phyloP scores from a whole-genome alignment of 257 asterid species.

The Solanum phureja region DNA sequence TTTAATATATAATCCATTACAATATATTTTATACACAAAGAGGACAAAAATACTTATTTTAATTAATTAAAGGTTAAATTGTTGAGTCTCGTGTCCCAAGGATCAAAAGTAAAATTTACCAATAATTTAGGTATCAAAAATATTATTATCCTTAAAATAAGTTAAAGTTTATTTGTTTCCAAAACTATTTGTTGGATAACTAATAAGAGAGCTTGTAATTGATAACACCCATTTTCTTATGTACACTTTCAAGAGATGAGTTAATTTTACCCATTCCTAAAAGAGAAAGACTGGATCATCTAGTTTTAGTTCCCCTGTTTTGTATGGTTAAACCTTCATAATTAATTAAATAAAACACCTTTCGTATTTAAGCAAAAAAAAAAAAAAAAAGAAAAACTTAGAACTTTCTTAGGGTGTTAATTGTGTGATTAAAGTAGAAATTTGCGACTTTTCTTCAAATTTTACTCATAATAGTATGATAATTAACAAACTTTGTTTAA shows the following conservation, averaged over 20 bases:
- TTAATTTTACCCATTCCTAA: not conserved
- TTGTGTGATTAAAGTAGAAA: not conserved
- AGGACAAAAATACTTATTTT: not conserved
- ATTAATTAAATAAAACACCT: too few relatives aligned
- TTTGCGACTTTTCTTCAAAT: not conserved
- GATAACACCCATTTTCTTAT: not conserved
- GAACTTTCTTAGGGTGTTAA: not conserved
- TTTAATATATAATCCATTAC: not conserved
- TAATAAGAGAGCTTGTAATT: not conserved
- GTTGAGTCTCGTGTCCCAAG: not conserved
- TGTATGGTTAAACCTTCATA: too few relatives aligned
- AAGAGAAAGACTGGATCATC: not conserved
- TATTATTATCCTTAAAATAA: not conserved
- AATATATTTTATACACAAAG: not conserved
- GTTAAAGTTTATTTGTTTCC: too few relatives aligned
- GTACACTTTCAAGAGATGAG: not conserved
- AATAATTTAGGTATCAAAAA: not conserved
- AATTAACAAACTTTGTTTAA: not conserved
- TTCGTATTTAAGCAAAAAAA: too few relatives aligned
- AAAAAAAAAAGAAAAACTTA: not conserved
- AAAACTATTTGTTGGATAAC: not conserved
- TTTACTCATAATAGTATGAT: not conserved
- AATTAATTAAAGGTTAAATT: not conserved
- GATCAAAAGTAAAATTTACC: not conserved
- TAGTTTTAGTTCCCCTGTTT: too few relatives aligned